Percentiles rank a stretch among this genome's conserved stretches.
These are phyloP conservation scores for Ustilago hordei DNA, from an alignment of 1,284 basidiomycete species.

Conservation along the genomic window DNA sequence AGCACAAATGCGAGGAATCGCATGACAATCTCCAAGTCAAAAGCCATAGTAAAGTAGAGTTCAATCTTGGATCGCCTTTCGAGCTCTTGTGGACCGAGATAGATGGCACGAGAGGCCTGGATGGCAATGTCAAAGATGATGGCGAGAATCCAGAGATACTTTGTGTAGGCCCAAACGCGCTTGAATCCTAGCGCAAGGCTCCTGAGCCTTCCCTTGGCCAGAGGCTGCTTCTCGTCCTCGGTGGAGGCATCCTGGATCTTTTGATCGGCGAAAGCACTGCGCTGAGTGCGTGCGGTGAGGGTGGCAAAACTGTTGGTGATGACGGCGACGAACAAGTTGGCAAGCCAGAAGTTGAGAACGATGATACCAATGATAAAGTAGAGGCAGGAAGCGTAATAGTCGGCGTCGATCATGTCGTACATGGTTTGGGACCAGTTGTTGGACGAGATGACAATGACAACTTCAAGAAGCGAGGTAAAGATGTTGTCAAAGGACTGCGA, in stretches of 20 bases:
- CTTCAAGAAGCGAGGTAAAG: conserved; percentile 83
- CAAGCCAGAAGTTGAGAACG: conserved; percentile 72
- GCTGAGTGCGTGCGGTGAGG: conserved; percentile 87
- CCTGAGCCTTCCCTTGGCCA: conserved; percentile 32
- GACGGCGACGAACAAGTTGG: conserved; percentile 94
- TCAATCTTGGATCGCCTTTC: conserved; percentile 74
- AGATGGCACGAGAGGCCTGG: conserved; percentile 80
- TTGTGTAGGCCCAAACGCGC: conserved; percentile 61
- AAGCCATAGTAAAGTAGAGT: conserved; percentile 82
- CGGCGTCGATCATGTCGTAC: conserved; percentile 91
- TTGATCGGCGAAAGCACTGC: conserved; percentile 86
- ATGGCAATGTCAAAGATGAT: conserved; percentile 75
- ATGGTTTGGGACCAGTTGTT: conserved; percentile 75
- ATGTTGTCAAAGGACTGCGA: conserved; percentile 91
- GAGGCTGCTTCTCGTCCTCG: conserved; percentile 23
- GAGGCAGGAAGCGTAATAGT: conserved; percentile 86
- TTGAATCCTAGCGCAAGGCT: conserved; percentile 62
- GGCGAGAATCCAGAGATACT: conserved; percentile 74
- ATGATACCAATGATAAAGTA: conserved; percentile 83
- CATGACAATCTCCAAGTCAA: conserved; percentile 88
- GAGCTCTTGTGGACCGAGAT: conserved; percentile 36
- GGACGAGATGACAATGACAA: conserved; percentile 83
- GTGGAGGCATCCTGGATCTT: conserved; percentile 32
- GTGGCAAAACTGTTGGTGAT: conserved; percentile 94
- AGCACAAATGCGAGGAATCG: conserved; percentile 76